These are phyloP conservation scores for Mesembryanthemum crystallinum DNA, from an alignment of 148 eudicot genomes.

Conservation along the genomic window DNA sequence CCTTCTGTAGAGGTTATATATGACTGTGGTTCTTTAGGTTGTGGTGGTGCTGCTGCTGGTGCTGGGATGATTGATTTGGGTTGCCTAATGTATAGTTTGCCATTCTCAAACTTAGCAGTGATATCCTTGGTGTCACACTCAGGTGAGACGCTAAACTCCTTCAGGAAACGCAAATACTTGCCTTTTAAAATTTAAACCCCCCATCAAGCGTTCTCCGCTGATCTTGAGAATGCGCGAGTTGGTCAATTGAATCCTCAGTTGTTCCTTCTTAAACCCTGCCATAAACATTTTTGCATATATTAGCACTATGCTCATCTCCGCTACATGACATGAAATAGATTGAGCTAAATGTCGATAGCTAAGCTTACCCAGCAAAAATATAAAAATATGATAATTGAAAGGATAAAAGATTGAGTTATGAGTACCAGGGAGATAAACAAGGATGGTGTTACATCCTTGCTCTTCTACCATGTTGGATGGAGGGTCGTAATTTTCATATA, in stretches of 20 bases:
- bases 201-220: slow-evolving; percentile 51
- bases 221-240: slow-evolving; percentile 39
- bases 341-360: not conserved
- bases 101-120: slow-evolving; percentile 54
- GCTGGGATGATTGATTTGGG: slow-evolving; percentile 53
- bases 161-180: slow-evolving; percentile 55
- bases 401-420: not conserved
- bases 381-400: too few relatives aligned
- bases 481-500: slow-evolving; percentile 47
- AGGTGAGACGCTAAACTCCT: slow-evolving; percentile 38
- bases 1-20: too few relatives aligned
- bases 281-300: too few relatives aligned
- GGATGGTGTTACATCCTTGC: slow-evolving; percentile 50
- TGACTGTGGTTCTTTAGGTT: too few relatives aligned
- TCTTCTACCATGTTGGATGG: slow-evolving; percentile 36
- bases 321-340: too few relatives aligned
- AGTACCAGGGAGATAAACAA: slow-evolving; percentile 43
- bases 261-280: slow-evolving; percentile 56
- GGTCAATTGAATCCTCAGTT: slow-evolving; percentile 49
- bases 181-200: too few relatives aligned
- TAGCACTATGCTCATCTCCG: too few relatives aligned
- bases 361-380: too few relatives aligned
- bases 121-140: slow-evolving; percentile 49
- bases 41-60: not conserved
- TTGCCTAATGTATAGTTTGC: slow-evolving; percentile 40